Evolutionary conservation across 768 basidiomycete genomes (phyloP).

Genomic region (Russula olivacea): DNA sequence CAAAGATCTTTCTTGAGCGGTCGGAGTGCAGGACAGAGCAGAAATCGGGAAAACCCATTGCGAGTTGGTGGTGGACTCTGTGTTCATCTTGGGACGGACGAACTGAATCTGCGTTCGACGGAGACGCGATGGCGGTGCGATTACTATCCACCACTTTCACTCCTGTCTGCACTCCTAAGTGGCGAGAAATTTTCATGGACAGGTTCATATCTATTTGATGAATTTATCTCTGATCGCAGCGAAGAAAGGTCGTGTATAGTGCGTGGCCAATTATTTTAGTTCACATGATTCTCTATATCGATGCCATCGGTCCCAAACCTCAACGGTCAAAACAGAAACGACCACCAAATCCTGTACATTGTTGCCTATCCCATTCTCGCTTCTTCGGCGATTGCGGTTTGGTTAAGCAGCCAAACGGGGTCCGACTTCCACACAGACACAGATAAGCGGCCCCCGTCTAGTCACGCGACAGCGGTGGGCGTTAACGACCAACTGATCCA

Average conservation of each 20-base stretch:
- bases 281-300: slow-evolving; percentile 23
- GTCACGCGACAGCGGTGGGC: not conserved
- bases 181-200: not conserved
- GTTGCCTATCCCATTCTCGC: slow-evolving; percentile 15
- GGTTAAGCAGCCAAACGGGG: slow-evolving; percentile 1
- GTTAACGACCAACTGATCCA: slow-evolving; percentile 20
- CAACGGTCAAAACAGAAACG: not conserved
- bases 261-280: slow-evolving; percentile 11
- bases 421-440: not conserved
- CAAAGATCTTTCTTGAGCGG: slow-evolving; percentile 30
- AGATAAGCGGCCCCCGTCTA: not conserved
- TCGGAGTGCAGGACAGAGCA: slow-evolving; percentile 19
- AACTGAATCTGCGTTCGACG: no score
- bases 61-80: not conserved
- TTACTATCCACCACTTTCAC: not conserved
- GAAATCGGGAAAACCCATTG: slow-evolving; percentile 25
- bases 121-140: not conserved
- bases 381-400: slow-evolving; percentile 22
- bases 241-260: slow-evolving; percentile 13
- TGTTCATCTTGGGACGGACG: not conserved
- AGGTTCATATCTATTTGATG: not conserved
- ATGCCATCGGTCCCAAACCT: slow-evolving; percentile 15
- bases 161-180: not conserved
- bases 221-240: slow-evolving; percentile 14
- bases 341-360: slow-evolving; percentile 1